Evolutionary conservation across 306 rosid genomes (phyloP).

Genomic region (Malus sieversii): DNA sequence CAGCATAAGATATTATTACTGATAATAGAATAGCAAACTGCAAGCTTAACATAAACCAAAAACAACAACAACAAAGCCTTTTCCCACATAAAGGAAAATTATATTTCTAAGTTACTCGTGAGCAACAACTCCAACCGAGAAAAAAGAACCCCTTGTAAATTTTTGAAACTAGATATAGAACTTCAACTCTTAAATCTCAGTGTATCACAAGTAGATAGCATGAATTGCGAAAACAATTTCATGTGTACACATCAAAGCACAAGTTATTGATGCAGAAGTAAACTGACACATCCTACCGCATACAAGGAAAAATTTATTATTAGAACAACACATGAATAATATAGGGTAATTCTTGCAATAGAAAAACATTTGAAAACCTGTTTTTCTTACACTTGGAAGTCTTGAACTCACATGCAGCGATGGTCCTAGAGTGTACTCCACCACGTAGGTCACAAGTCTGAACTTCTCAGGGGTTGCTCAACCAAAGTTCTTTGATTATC

Average conservation of each 20-base stretch:
- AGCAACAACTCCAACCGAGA: neutral
- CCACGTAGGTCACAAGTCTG: neutral
- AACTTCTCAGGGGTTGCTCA: slow-evolving; percentile 7
- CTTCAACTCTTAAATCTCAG: slow-evolving; percentile 7
- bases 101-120: neutral
- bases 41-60: neutral
- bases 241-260: slow-evolving; percentile 4
- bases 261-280: neutral
- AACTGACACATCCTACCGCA: neutral
- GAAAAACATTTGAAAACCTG: neutral
- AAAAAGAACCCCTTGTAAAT: neutral
- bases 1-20: neutral
- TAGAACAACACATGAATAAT: neutral
- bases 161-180: neutral
- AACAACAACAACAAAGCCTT: neutral
- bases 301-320: neutral
- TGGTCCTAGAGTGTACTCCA: neutral
- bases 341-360: neutral
- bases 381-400: neutral
- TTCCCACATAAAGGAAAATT: too few relatives aligned
- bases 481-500: neutral
- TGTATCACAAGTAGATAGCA: neutral
- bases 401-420: neutral
- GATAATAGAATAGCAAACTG: neutral
- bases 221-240: neutral